Conservation (phyloP, 768 basidiomycete species). For the Russula dissimulans region DNA sequence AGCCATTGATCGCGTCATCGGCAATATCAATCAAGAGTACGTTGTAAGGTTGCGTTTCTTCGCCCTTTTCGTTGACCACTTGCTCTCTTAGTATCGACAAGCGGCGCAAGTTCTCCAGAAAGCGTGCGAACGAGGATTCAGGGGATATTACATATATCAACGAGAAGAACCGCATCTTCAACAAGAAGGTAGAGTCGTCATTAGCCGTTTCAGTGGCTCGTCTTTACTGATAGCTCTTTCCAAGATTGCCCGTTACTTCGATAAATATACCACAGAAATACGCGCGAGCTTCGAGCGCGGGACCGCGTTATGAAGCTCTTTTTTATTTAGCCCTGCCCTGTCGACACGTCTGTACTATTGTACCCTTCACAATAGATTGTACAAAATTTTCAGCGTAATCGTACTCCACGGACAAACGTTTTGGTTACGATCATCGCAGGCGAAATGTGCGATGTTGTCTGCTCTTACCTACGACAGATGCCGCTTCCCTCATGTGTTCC, state of each 20-base stretch:
- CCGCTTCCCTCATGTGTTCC: too few relatives aligned
- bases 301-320: slow-evolving; percentile 60
- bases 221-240: background rate
- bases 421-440: background rate
- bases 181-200: slow-evolving; percentile 67
- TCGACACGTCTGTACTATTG: slow-evolving; percentile 10
- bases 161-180: slow-evolving; percentile 95
- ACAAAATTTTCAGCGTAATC: background rate
- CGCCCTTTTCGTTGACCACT: background rate
- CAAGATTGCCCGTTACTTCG: slow-evolving; percentile 89
- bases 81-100: slow-evolving; percentile 61
- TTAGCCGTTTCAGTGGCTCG: background rate
- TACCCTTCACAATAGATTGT: background rate
- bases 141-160: slow-evolving; percentile 99
- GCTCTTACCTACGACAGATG: too few relatives aligned
- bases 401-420: background rate
- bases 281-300: slow-evolving; percentile 97
- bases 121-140: slow-evolving; percentile 83
- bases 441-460: too few relatives aligned
- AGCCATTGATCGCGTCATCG: slow-evolving; percentile 84
- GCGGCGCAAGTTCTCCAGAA: slow-evolving; percentile 83
- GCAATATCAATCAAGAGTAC: slow-evolving; percentile 89
- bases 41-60: slow-evolving; percentile 28
- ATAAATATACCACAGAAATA: slow-evolving; percentile 95
- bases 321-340: background rate